Conservation (phyloP, 768 basidiomycete genomes). For the Ramaria sp. region DNA sequence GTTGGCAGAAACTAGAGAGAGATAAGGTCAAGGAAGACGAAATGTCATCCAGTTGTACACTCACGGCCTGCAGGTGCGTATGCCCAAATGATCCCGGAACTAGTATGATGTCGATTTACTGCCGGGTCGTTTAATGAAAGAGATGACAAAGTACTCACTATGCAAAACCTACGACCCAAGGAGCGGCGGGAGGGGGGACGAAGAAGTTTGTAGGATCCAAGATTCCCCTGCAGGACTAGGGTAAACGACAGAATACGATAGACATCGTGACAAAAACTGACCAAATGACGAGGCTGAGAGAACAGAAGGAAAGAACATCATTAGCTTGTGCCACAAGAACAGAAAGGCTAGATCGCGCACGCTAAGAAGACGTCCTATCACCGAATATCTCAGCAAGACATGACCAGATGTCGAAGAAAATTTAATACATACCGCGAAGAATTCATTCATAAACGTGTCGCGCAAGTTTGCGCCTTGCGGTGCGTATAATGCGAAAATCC, state of each 20-base stretch:
- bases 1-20: constrained; percentile 42
- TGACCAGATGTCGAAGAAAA: background rate
- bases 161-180: constrained; percentile 42
- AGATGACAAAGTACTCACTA: constrained; percentile 23
- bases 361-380: constrained; percentile 10
- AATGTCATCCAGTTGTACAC: too few species aligned
- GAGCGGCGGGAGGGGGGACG: constrained; percentile 39
- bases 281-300: constrained; percentile 38
- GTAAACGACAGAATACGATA: background rate
- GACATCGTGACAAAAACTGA: background rate
- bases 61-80: constrained; percentile 40
- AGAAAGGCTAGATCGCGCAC: background rate
- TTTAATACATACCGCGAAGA: constrained; percentile 34
- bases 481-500: constrained; percentile 42
- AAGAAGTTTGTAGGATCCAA: constrained; percentile 50
- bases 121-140: background rate
- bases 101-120: background rate
- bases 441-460: constrained; percentile 43
- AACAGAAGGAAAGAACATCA: background rate
- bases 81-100: constrained; percentile 44
- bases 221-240: constrained; percentile 18
- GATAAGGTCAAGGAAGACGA: background rate
- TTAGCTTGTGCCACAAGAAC: background rate
- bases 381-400: background rate
- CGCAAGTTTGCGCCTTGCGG: constrained; percentile 32